A percentile compares a stretch with the other conserved stretches of the same genome.
Conservation (phyloP, 2,329 filamentous ascomycete species). For the Plenodomus lindquistii region DNA sequence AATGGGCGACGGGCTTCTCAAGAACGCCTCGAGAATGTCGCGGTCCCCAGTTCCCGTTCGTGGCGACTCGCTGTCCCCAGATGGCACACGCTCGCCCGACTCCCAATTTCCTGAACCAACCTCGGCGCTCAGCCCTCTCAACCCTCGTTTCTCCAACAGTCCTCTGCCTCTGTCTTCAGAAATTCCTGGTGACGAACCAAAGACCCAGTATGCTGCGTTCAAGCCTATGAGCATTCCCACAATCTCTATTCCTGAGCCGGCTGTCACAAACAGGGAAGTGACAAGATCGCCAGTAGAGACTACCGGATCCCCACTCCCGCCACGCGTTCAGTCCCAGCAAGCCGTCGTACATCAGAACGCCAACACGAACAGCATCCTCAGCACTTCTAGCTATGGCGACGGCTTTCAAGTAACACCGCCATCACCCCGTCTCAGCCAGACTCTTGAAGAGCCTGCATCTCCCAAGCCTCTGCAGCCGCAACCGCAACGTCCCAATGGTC, state of each 20-base stretch:
- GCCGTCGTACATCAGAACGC: constrained; percentile 39
- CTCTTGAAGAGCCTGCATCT: constrained; percentile 26
- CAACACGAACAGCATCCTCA: constrained; percentile 49
- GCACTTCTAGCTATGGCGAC: constrained; percentile 60
- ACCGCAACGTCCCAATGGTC: constrained; percentile 17
- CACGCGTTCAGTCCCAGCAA: constrained; percentile 42
- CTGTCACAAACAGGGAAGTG: constrained; percentile 25
- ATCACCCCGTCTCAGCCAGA: constrained; percentile 39
- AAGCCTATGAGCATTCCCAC: constrained; percentile 35
- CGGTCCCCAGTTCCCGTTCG: constrained; percentile 52
- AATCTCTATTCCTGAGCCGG: constrained; percentile 26
- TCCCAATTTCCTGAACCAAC: constrained; percentile 42
- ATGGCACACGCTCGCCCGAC: constrained; percentile 35
- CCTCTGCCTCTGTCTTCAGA: constrained; percentile 5
- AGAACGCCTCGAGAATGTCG: constrained; percentile 63
- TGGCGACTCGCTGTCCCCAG: constrained; percentile 44
- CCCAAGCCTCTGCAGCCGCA: constrained; percentile 36
- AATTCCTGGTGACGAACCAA: constrained; percentile 6
- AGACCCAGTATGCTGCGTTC: constrained; percentile 42
- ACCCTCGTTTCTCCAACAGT: constrained; percentile 26
- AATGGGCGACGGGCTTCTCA: constrained; percentile 56
- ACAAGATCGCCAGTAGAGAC: constrained; percentile 29
- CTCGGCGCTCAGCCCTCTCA: constrained; percentile 33
- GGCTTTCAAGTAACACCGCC: constrained; percentile 55
- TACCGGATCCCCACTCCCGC: constrained; percentile 19